phyloP scores from a whole-genome alignment of 2,329 filamentous ascomycete species.

The Aspergillus viridinutans region DNA sequence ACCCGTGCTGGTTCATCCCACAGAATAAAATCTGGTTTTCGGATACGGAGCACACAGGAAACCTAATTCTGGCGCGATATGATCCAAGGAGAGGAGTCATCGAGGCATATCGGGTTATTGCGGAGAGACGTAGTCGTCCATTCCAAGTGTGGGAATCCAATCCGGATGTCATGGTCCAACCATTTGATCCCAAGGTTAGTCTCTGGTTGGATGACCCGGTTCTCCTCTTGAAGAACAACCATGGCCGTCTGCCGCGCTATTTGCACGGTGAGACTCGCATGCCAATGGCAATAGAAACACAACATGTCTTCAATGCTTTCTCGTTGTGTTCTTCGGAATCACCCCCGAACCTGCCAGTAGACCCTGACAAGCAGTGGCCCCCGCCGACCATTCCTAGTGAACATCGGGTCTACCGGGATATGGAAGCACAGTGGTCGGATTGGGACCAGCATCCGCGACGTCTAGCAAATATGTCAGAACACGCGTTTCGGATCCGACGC shows the following conservation, averaged over 20 bases:
- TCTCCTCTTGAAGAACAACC: slow-evolving; percentile 49
- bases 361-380: slow-evolving; percentile 66
- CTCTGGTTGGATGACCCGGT: slow-evolving; percentile 74
- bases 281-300: slow-evolving; percentile 50
- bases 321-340: slow-evolving; percentile 55
- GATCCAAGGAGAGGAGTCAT: slow-evolving; percentile 70
- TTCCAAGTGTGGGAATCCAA: slow-evolving; percentile 64
- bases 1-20: slow-evolving; percentile 80
- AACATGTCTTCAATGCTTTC: slow-evolving; percentile 62
- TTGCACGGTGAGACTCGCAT: slow-evolving; percentile 47
- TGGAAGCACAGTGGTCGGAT: slow-evolving; percentile 42
- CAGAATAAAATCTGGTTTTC: slow-evolving; percentile 81
- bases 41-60: slow-evolving; percentile 68
- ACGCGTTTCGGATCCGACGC: slow-evolving; percentile 68
- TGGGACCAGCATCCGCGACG: slow-evolving; percentile 47
- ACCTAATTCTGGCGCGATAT: slow-evolving; percentile 72
- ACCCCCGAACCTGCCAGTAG: slow-evolving; percentile 30
- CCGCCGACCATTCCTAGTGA: slow-evolving; percentile 64
- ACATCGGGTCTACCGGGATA: slow-evolving; percentile 53
- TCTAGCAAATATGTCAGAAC: slow-evolving; percentile 60
- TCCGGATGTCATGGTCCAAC: slow-evolving; percentile 62
- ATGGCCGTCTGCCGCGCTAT: slow-evolving; percentile 16
- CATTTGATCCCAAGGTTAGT: slow-evolving; percentile 65
- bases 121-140: slow-evolving; percentile 53
- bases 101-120: slow-evolving; percentile 72